Evolutionary conservation across 306 rosid genomes (phyloP), one percentile per base, ranked within the genome.

Genomic region (Biancaea sappan): DNA sequence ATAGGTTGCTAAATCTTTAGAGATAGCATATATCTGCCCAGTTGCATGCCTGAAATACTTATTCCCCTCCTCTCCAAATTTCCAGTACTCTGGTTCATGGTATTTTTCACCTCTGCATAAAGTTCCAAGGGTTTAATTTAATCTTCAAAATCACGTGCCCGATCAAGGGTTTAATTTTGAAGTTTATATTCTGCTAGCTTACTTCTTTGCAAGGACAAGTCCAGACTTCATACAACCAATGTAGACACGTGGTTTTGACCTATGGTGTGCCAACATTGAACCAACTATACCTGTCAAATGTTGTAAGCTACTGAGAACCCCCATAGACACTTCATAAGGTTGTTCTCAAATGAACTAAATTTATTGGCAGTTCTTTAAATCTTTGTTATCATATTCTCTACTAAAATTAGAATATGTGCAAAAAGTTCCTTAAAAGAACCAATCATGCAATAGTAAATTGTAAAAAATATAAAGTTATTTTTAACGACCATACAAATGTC

Each of bases 51-150:
- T 89, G 28, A 88, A 88, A 65, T 88, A 86, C 71, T 56, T 74
- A 73, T 88, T 88, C 56, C 92, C 92, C 38, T 69, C 76, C 31
- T 76, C 77, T 19, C 92, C 92, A 56, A 88, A 88, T 79, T 84
- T 86, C 90, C 81, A 88, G 68, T 79, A 79, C 84, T 88, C 88
- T 10, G 92, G 88, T 72, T 88, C 92, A 71, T 88, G 84, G 74
- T 84, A 77, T 57, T 71, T 88, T 58, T 82, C 87, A 24, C 88
- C 43, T 59, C 66, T 59, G 66, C 43, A 59, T 31, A 59, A 1
- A 29, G 38, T 59, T 31, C 32, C 43, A 59, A n/a, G 14, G 66
- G 15, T n/a, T 31, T 38, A 38, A 38, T 38, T 38, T 38, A 35
- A 35, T 4, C 4, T 8, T 31, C 16, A 16, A 59, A 8, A 31